These are phyloP conservation scores for Boletus edulis DNA, from an alignment of 768 basidiomycete genomes.

Conservation along the genomic window DNA sequence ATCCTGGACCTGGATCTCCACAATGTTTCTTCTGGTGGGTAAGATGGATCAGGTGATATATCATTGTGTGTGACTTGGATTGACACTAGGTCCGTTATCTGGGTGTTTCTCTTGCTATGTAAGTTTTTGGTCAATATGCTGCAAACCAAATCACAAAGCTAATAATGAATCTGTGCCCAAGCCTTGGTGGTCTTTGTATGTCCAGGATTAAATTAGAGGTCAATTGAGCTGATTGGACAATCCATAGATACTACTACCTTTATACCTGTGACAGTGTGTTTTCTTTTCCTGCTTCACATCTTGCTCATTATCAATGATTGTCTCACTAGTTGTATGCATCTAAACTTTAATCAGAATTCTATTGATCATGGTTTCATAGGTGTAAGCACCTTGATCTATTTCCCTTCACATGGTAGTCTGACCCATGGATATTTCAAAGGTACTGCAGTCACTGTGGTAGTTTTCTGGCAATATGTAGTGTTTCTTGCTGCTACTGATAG, in stretches of 20 bases:
- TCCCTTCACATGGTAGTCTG: neutral
- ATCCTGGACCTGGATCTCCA: neutral
- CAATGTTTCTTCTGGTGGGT: neutral
- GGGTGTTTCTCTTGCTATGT: neutral
- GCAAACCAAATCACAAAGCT: neutral
- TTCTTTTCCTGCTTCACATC: no score
- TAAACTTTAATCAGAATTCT: no score
- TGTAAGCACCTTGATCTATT: constrained; percentile 1
- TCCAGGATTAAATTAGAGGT: no score
- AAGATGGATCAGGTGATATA: neutral
- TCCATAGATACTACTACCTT: neutral
- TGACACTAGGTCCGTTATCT: neutral
- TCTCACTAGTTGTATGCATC: neutral
- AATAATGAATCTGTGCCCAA: neutral
- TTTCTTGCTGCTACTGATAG: neutral
- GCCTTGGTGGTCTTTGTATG: neutral
- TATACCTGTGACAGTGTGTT: neutral
- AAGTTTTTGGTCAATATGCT: neutral
- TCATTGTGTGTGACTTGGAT: no score
- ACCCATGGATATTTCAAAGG: neutral
- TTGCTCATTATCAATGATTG: no score
- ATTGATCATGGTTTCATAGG: neutral
- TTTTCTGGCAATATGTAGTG: neutral
- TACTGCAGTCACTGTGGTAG: neutral
- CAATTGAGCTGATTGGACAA: neutral